phyloP scores from a whole-genome alignment of 257 asterid species.

The Marsdenia floribunda region DNA sequence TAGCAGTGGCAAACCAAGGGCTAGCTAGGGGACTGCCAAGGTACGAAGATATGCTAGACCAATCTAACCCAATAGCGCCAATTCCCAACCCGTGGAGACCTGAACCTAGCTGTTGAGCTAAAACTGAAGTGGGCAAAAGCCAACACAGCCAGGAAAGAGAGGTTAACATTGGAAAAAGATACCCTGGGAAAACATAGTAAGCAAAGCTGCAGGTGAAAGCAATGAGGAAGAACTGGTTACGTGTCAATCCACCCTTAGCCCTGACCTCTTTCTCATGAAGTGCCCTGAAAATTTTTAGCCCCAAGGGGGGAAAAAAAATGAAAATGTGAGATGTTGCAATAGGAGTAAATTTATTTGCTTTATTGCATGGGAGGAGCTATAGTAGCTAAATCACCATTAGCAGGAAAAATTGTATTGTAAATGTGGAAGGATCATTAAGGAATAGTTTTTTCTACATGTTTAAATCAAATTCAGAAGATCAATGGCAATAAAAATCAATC shows the following conservation, averaged over 20 bases:
- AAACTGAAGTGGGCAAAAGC: constrained; percentile 64
- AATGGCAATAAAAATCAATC: not conserved
- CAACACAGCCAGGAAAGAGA: constrained; percentile 94
- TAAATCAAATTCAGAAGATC: not conserved
- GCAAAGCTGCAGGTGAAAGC: constrained; percentile 86
- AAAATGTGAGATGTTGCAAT: not conserved
- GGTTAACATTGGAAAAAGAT: constrained; percentile 71
- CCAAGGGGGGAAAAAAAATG: not conserved
- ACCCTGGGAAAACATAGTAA: constrained; percentile 89
- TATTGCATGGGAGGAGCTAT: not conserved
- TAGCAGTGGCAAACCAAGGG: constrained; percentile 98
- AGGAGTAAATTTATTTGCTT: not conserved
- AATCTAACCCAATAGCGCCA: constrained; percentile 90
- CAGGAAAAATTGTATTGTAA: not conserved
- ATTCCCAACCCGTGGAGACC: constrained; percentile 90
- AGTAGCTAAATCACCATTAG: not conserved
- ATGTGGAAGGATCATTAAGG: not conserved
- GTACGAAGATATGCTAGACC: constrained; percentile 91
- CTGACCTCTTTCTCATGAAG: constrained; percentile 87
- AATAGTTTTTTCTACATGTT: not conserved
- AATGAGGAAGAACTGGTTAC: constrained; percentile 80
- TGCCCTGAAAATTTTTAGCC: constrained; percentile 47
- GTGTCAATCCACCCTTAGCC: constrained; percentile 53
- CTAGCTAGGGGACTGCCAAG: constrained; percentile 96
- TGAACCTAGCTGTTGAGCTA: constrained; percentile 88